Evolutionary conservation across 202 grass and related monocot species (phyloP).

Genomic region (Panicum virgatum): DNA sequence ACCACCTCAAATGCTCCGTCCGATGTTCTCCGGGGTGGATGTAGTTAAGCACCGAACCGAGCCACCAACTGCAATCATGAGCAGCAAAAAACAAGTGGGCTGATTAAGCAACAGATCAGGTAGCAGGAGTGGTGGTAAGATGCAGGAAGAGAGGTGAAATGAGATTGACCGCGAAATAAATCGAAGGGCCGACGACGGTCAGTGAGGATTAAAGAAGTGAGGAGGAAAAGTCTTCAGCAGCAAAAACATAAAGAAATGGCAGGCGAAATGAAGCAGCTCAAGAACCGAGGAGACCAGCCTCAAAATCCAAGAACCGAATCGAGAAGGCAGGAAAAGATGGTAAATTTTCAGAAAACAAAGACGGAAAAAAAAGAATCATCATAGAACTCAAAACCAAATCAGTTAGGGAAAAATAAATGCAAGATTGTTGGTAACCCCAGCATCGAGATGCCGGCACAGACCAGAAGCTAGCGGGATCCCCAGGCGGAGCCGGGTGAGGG

Average conservation of each 20-base stretch:
- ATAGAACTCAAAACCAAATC: neutral
- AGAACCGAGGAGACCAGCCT: neutral
- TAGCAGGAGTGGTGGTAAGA: neutral
- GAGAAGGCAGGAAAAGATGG: neutral
- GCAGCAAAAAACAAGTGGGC: constrained; percentile 12
- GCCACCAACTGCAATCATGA: constrained; percentile 42
- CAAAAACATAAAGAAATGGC: neutral
- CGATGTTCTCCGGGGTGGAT: neutral
- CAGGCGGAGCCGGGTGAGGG: neutral
- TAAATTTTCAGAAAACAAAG: neutral
- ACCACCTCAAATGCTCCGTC: constrained; percentile 5
- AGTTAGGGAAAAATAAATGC: neutral
- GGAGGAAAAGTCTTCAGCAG: neutral
- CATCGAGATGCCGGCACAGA: neutral
- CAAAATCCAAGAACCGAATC: constrained; percentile 12
- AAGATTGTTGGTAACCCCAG: constrained; percentile 18
- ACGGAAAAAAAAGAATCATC: neutral
- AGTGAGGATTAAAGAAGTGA: neutral
- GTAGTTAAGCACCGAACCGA: constrained; percentile 28
- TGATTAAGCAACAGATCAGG: neutral
- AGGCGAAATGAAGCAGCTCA: neutral
- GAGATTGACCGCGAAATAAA: neutral
- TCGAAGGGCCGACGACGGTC: neutral
- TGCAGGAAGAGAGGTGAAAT: neutral
- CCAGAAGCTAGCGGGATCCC: neutral